Percentiles rank a stretch among this genome's conserved stretches.
phyloP scores from a whole-genome alignment of 345 rosid species.

The Camelina laxa region DNA sequence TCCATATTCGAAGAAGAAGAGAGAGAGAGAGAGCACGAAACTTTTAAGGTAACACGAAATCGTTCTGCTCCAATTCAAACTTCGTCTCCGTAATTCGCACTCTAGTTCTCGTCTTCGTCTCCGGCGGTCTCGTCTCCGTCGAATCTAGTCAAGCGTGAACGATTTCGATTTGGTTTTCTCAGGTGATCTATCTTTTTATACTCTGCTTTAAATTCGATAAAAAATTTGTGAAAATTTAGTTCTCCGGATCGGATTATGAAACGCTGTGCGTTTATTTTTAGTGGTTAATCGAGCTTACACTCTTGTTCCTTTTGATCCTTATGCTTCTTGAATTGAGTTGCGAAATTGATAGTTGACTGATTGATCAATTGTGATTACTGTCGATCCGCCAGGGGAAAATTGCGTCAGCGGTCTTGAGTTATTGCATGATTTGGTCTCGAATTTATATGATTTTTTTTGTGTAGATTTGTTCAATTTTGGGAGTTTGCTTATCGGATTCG shows the following conservation, averaged over 20 bases:
- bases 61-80: slow-evolving; percentile 27
- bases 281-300: neutral
- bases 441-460: neutral
- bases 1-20: slow-evolving; percentile 7
- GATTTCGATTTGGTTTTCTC: no score
- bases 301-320: neutral
- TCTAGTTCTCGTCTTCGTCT: slow-evolving; percentile 21
- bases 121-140: slow-evolving; percentile 32
- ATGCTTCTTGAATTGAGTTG: slow-evolving; percentile 1
- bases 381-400: slow-evolving; percentile 27
- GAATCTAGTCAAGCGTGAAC: slow-evolving; percentile 26
- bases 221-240: neutral
- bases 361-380: slow-evolving; percentile 31
- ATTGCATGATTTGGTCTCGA: slow-evolving; percentile 14
- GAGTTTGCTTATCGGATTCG: neutral
- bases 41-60: slow-evolving; percentile 22
- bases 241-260: slow-evolving; percentile 13
- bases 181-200: slow-evolving; percentile 34
- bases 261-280: neutral
- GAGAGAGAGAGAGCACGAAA: slow-evolving; percentile 17
- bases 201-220: neutral
- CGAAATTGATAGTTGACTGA: slow-evolving; percentile 36
- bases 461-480: neutral
- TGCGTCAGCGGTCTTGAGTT: neutral
- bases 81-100: slow-evolving; percentile 32